Evolutionary conservation across 768 basidiomycete species (phyloP), one percentile per base, ranked within the genome.

Genomic region (Leucocoprinus sp.): DNA sequence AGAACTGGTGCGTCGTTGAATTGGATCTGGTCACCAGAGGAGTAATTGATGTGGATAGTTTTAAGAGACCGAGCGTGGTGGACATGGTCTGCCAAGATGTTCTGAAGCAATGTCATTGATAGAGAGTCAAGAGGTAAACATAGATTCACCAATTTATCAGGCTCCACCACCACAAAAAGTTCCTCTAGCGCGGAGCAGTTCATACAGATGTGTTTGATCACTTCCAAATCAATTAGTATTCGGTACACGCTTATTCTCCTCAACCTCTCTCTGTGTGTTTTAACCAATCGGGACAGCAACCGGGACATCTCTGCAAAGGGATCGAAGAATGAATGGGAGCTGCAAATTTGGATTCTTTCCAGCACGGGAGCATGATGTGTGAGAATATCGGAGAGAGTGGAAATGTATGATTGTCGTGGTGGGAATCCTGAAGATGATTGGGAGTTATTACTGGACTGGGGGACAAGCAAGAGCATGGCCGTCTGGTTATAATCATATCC

Each of bases 271-370:
- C 74, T 72, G 44, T 88, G 86, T 7, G 55, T 55, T 2, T 57
- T 31, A 8, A 83, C 65, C 2, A 90, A 58, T 3, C 61, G 55
- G 8, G 51, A 51, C 70, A 80, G 82, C 43, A 88, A 75, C 4
- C 59, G 57, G 19, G 75, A 68, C 5, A 67, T 64, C 14, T 71
- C 62, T 0, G 58, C 59, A 4, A 46, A 36, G 27, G 63, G 59
- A 40, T 72, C 64, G 37, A 65, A 60, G 29, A 65, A 67, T 4
- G 61, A 1, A 73, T 65, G 5, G 75, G 46, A 40, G 24, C 39
- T 69, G 57, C 83, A 84, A 26, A 89, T 65, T 47, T 84, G 82
- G 51, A 90, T 74, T 18, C 56, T 54, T 52, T 79, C 70, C 11
- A 88, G 64, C 0, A 80, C 77, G 33, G 33, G 44, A 1, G 77